phyloP scores from a whole-genome alignment of 2,329 filamentous ascomycete species.

The Corynespora cassiicola region DNA sequence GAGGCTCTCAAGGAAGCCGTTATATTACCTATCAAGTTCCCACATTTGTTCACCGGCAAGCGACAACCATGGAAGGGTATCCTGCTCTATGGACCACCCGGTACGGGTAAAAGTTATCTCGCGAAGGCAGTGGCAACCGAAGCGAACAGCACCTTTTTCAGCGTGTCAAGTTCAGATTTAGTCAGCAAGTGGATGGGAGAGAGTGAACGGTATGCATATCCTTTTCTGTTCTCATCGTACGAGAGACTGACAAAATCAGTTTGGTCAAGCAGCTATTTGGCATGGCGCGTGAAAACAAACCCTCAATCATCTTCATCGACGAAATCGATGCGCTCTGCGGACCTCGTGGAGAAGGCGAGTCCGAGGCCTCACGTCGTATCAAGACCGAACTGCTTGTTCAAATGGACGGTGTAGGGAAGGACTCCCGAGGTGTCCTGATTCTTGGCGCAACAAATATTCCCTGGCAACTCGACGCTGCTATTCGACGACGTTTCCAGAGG shows the following conservation, averaged over 20 bases:
- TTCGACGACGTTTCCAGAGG: slow-evolving; percentile 93
- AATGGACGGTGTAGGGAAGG: slow-evolving; percentile 98
- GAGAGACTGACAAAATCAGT: slow-evolving; percentile 53
- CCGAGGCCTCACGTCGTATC: slow-evolving; percentile 94
- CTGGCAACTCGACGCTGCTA: slow-evolving; percentile 97
- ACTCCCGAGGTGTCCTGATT: slow-evolving; percentile 91
- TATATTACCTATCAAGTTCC: slow-evolving; percentile 97
- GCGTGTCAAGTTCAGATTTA: slow-evolving; percentile 93
- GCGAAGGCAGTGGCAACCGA: slow-evolving; percentile 98
- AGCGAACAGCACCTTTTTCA: slow-evolving; percentile 99
- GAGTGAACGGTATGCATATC: slow-evolving; percentile 81
- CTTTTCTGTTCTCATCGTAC: background rate
- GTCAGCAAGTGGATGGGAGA: slow-evolving; percentile 99
- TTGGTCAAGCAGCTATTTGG: slow-evolving; percentile 96
- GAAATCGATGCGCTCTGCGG: slow-evolving; percentile 97
- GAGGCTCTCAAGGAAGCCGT: slow-evolving; percentile 98
- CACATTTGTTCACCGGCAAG: slow-evolving; percentile 94
- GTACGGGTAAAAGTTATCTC: slow-evolving; percentile 96
- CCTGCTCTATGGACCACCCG: slow-evolving; percentile 91
- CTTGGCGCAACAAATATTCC: slow-evolving; percentile 98
- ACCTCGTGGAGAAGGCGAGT: slow-evolving; percentile 91
- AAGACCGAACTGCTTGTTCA: slow-evolving; percentile 98
- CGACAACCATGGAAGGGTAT: slow-evolving; percentile 99
- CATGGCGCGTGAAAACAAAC: slow-evolving; percentile 97
- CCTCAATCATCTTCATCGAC: slow-evolving; percentile 98